Percentiles rank a stretch among this genome's conserved stretches.
These are phyloP conservation scores for Sporothrix variecibatus DNA, from an alignment of 2,329 filamentous ascomycete species.

Conservation along the genomic window DNA sequence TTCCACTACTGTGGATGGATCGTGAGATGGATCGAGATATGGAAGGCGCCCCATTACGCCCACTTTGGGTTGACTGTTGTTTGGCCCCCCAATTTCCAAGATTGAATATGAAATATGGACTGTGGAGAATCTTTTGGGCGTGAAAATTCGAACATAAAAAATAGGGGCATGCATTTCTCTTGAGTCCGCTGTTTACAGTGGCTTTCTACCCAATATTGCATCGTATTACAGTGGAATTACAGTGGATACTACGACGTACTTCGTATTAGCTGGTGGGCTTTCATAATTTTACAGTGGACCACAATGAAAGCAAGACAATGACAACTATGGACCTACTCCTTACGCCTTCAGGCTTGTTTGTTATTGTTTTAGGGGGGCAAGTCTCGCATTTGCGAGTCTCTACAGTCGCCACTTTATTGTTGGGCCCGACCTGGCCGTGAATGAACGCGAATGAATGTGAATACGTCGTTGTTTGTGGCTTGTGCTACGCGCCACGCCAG, in stretches of 20 bases:
- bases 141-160: not conserved
- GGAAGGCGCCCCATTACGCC: not conserved
- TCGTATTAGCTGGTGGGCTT: no score
- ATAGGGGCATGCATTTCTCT: not conserved
- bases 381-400: not conserved
- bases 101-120: not conserved
- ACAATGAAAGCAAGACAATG: not conserved
- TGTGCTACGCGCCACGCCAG: not conserved
- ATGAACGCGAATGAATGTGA: not conserved
- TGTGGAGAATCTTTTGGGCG: not conserved
- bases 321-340: not conserved
- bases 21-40: slow-evolving; percentile 1
- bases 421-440: not conserved
- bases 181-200: not conserved
- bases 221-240: not conserved
- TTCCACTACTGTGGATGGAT: not conserved
- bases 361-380: slow-evolving; percentile 2
- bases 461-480: not conserved
- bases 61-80: not conserved
- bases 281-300: not conserved
- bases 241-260: not conserved
- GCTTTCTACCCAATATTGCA: not conserved
- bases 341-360: not conserved
- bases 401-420: not conserved
- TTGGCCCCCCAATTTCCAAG: not conserved